Evolutionary conservation across 371 early-diverging fungal species (phyloP), one percentile per base, ranked within the genome.

Genomic region (Saksenaea vasiformis): DNA sequence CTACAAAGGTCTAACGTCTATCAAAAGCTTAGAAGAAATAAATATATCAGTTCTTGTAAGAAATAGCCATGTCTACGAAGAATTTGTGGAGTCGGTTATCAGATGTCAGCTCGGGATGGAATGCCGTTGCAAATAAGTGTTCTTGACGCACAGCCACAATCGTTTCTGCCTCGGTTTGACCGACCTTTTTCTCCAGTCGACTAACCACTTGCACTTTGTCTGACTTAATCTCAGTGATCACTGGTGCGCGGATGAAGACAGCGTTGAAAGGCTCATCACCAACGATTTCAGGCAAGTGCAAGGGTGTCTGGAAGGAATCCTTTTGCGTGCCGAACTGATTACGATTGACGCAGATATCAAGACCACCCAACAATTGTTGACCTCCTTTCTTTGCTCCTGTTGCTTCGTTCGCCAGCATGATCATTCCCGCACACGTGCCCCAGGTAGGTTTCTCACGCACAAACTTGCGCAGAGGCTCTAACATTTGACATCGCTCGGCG

Each of bases 391-490:
- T 93, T 10, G 90, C 85, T 19, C 85, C 80, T 13, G 80, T 83
- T 8, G 91, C 94, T 61, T 84, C 84, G 59, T 92, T 80, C 4
- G 95, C 84, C 53, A 98, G 83, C 72, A 98, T 83, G 61, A 98
- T 97, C 90, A 98, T 83, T 36, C 98, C 98, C 19, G 98, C 98
- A 72, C 98, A 98, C 51, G 97, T 97, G 17, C 98, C 98, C 95
- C 96, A 97, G 17, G 93, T 89, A 57, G 87, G 96, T 78, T 87
- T 93, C 59, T 68, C 79, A 56, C 78, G 85, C 56, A 86, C 92
- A 83, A 89, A 95, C 26, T 78, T 78, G 54, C 89, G 84, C 43
- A 96, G 75, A 13, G 88, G 84, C 39, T 94, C 91, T 68, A 93
- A 70, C 66, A 94, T 77, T 8, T 89, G 89, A 35, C 86, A 87